Evolutionary conservation across 495 filamentous ascomycete genomes (phyloP).

Genomic region (Xylaria venustula): DNA sequence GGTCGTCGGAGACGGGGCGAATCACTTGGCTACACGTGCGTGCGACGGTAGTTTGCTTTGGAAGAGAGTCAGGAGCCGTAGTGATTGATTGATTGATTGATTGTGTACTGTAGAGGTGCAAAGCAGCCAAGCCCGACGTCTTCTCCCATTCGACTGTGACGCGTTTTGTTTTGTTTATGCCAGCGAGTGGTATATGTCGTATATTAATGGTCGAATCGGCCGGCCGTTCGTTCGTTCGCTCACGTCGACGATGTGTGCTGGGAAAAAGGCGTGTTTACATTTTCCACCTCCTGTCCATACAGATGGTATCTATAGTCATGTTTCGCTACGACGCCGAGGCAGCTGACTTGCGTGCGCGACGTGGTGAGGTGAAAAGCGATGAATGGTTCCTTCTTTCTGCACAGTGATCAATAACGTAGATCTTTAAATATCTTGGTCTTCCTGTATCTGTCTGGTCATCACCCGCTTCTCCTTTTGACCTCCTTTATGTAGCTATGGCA

Average conservation of each 20-base stretch:
- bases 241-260: background rate
- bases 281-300: background rate
- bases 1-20: slow-evolving; percentile 8
- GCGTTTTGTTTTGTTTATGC: slow-evolving; percentile 3
- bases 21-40: slow-evolving; percentile 14
- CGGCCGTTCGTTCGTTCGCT: too few relatives aligned
- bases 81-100: too few relatives aligned
- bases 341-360: slow-evolving; percentile 5
- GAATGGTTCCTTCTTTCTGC: background rate
- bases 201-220: slow-evolving; percentile 7
- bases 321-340: slow-evolving; percentile 3
- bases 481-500: background rate
- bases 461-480: background rate
- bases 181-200: slow-evolving; percentile 9
- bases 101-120: too few relatives aligned
- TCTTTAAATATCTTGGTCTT: background rate
- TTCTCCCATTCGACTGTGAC: background rate
- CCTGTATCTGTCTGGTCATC: background rate
- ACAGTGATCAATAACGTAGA: background rate
- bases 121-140: too few relatives aligned
- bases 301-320: background rate
- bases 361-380: slow-evolving; percentile 1
- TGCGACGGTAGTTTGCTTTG: background rate
- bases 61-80: background rate
- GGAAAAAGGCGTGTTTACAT: background rate